Percentiles rank a stretch among this genome's conserved stretches.
Conservation (phyloP, 495 filamentous ascomycete genomes). For the Aspergillus asperescens region DNA sequence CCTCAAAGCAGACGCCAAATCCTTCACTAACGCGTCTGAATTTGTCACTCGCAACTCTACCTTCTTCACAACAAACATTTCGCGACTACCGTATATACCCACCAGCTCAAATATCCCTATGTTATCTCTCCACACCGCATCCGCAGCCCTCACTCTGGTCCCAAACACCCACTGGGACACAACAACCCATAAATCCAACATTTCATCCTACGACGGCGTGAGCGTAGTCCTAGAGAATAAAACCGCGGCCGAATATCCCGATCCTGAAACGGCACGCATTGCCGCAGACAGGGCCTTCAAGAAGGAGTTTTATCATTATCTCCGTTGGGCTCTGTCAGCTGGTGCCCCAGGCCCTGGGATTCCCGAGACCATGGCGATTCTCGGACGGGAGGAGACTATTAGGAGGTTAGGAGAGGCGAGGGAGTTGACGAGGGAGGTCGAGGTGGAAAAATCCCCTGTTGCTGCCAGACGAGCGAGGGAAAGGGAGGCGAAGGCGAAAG, state of each 20-base stretch:
- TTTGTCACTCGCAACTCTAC: slow-evolving; percentile 57
- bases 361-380: slow-evolving; percentile 52
- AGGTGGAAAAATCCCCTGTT: slow-evolving; percentile 17
- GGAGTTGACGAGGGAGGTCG: slow-evolving; percentile 24
- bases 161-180: slow-evolving; percentile 34
- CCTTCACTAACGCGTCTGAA: slow-evolving; percentile 52
- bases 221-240: slow-evolving; percentile 12
- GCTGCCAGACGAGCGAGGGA: slow-evolving; percentile 1
- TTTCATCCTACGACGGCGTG: slow-evolving; percentile 36
- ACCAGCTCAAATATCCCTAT: slow-evolving; percentile 25
- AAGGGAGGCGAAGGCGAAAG: slow-evolving; percentile 1
- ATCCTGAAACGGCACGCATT: slow-evolving; percentile 13
- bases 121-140: slow-evolving; percentile 35
- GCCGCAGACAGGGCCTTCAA: slow-evolving; percentile 35
- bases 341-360: slow-evolving; percentile 55
- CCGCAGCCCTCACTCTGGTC: slow-evolving; percentile 35
- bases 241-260: background rate
- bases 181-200: slow-evolving; percentile 35
- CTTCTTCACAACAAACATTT: slow-evolving; percentile 54
- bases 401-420: slow-evolving; percentile 49
- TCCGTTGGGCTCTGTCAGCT: slow-evolving; percentile 63
- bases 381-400: slow-evolving; percentile 59
- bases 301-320: slow-evolving; percentile 47
- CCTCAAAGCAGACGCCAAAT: slow-evolving; percentile 54
- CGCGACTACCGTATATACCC: slow-evolving; percentile 29